Evolutionary conservation across 192 early-diverging fungal genomes (phyloP).

Genomic region (Gonapodya sp.): DNA sequence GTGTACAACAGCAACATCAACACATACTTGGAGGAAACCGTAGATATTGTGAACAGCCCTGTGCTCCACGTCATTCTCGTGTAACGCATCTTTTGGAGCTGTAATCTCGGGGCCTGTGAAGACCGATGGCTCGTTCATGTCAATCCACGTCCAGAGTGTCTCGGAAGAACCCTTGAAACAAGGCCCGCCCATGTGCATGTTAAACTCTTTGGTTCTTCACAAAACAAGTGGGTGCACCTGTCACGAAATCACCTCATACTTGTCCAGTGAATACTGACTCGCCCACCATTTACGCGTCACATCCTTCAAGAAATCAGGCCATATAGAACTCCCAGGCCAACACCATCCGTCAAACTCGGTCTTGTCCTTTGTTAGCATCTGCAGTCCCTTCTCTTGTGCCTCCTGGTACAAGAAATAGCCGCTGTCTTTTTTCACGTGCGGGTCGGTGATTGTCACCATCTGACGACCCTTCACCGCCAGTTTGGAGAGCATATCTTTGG

Average conservation of each 20-base stretch:
- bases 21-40: conserved; percentile 68
- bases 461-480: conserved; percentile 67
- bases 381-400: conserved; percentile 58
- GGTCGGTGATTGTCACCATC: conserved; percentile 95
- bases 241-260: conserved; percentile 44
- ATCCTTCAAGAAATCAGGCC: conserved; percentile 85
- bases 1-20: no score
- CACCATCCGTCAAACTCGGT: conserved; percentile 90
- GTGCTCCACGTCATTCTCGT: conserved; percentile 81
- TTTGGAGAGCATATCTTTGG: conserved; percentile 68
- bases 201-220: background rate
- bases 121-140: conserved; percentile 98
- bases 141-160: conserved; percentile 89
- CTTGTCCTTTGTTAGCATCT: conserved; percentile 68
- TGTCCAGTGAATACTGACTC: conserved; percentile 60
- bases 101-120: conserved; percentile 97
- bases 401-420: conserved; percentile 69
- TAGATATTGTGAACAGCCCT: conserved; percentile 93
- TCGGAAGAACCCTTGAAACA: conserved; percentile 54
- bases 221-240: background rate
- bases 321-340: conserved; percentile 91
- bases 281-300: conserved; percentile 71
- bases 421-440: conserved; percentile 85
- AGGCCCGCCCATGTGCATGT: background rate
- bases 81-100: conserved; percentile 86